Evolutionary conservation across 2,329 filamentous ascomycete species (phyloP).

Genomic region (Microdochium trichocladiopsis): DNA sequence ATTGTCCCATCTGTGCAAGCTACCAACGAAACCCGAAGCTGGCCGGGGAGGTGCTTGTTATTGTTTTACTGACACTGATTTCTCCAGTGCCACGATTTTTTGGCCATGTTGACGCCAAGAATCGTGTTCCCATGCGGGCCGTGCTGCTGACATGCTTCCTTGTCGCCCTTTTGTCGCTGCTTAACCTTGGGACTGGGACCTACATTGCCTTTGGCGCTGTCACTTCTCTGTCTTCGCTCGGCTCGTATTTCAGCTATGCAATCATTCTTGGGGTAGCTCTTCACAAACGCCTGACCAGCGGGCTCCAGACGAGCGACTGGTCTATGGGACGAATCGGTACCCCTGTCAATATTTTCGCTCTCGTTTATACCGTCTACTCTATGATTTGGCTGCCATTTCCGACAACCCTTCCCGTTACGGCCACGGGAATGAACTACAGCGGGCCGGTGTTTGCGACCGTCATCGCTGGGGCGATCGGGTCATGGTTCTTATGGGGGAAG

Average conservation of each 20-base stretch:
- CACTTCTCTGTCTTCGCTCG: slow-evolving; percentile 5
- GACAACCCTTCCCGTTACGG: slow-evolving; percentile 2
- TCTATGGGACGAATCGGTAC: slow-evolving; percentile 2
- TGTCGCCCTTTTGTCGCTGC: slow-evolving; percentile 3
- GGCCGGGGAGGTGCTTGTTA: too few species aligned
- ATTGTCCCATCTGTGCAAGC: too few species aligned
- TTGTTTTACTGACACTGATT: too few species aligned
- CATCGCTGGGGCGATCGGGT: neutral
- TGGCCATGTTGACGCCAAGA: slow-evolving; percentile 3
- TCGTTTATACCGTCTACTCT: slow-evolving; percentile 4
- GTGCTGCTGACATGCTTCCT: slow-evolving; percentile 2
- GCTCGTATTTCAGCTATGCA: slow-evolving; percentile 5
- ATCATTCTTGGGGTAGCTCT: slow-evolving; percentile 3
- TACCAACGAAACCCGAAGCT: too few species aligned
- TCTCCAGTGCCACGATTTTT: too few species aligned
- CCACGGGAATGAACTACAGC: slow-evolving; percentile 4
- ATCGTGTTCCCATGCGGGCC: too few species aligned
- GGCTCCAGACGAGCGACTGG: slow-evolving; percentile 1
- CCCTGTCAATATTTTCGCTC: slow-evolving; percentile 1
- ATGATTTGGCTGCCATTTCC: slow-evolving; percentile 5
- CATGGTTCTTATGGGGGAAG: neutral
- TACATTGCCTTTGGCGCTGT: slow-evolving; percentile 6
- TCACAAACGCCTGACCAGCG: neutral
- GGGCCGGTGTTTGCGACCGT: slow-evolving; percentile 3
- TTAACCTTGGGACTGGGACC: slow-evolving; percentile 3